Base-by-base conservation (phyloP, 23 red algal species). In the Porphyridium purpureum region DNA sequence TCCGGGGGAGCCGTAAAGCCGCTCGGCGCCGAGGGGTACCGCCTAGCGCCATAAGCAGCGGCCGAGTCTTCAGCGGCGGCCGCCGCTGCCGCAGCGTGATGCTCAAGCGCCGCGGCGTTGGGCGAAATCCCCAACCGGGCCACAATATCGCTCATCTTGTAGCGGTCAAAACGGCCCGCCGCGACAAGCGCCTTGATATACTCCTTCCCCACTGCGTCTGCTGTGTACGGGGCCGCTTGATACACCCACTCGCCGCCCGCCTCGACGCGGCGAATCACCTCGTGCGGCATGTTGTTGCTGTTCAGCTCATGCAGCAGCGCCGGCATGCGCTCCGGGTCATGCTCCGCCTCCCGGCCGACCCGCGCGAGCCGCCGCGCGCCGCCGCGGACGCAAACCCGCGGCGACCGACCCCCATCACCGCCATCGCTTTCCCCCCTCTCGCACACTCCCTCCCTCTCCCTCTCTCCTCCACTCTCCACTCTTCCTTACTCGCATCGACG, bases 181-280 rank as follows among this genome's bases (percentile, higher is more conserved):
- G 35, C 52, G 5, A 94, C 80, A 25, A 98, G 65, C 8, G 90
- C 90, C 55, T 71, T 80, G 11, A 98, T 51, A 49, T 98, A 98
- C 69, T 98, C 90, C 33, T 73, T 75, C 6, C 57, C 55, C 15
- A 93, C 84, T 11, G 61, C 55, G 14, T 81, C 68, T 62, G 31
- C 11, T 44, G 11, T 44, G 11, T 17, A 44, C 11, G 38, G 11
- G 17, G 11, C 11, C 38, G 17, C 17, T 11, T 44, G 38, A 44
- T 44, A 44, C 38, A 44, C 11, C 11, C 17, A 44, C 11, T 44
- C 17, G 27, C 20, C 4, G 5, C 59, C 59, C 14, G 38, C 27
- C 34, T 64, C 59, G 59, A 64, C 4, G 4, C 47, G 38, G 8
- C 40, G 38, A 4, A 64, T 31, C 34, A 64, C 59, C 40, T 64